Evolutionary conservation across 2,329 filamentous ascomycete species (phyloP), one percentile per base, ranked within the genome.

Genomic region (Sporothrix schenckii): DNA sequence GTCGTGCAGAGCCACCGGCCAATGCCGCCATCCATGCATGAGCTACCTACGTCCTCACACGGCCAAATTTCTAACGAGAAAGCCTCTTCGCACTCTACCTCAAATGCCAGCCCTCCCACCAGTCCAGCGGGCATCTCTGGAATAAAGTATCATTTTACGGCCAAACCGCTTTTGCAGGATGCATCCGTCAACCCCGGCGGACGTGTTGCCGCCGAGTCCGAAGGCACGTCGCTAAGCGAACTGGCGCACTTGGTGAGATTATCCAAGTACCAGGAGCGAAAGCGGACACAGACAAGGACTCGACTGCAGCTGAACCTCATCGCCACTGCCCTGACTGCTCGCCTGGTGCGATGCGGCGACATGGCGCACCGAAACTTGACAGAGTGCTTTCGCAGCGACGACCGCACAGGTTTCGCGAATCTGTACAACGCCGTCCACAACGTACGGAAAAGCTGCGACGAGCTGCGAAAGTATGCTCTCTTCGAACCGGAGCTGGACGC

Each of bases 241-340:
- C 86, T 94, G 74, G 91, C 91, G 67, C 91, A 93, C 79, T 81
- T 94, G 75, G 90, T 93, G 74, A 88, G 91, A 72, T 83, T 93
- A 73, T 91, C 91, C 78, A 91, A 89, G 76, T 93, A 93, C 78
- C 92, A 94, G 80, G 90, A 92, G 83, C 90, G 91, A 83, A 91
- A 92, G 83, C 88, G 91, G 80, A 85, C 87, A 74, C 89, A 90
- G 77, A 91, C 89, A 60, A 86, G 92, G 74, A 84, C 91, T 74
- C 89, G 91, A 70, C 84, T 95, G 68, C 91, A 93, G 78, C 86
- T 90, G 77, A 91, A 87, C 77, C 83, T 94, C 72, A 87, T 94
- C 68, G 91, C 90, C 24, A 92, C 90, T 56, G 91, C 91, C 52
- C 83, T 93, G 71, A 92, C 89, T 74, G 88, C 90, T 72, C 90